Evolutionary conservation across 2,329 filamentous ascomycete genomes (phyloP).

Genomic region (Uncinocarpus reesii): DNA sequence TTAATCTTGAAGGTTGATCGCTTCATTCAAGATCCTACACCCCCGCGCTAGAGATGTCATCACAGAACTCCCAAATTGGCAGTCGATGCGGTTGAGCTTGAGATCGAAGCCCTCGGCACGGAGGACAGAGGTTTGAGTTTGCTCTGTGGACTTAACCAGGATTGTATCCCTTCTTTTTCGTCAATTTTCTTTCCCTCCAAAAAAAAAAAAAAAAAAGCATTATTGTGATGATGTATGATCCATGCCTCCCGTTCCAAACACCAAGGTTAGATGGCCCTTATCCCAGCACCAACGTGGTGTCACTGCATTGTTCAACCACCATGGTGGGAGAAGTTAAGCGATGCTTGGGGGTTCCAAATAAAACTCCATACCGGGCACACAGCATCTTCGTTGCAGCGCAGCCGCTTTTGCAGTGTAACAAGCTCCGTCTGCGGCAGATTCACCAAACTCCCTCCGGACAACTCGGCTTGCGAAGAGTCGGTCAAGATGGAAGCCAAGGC

Average conservation of each 20-base stretch:
- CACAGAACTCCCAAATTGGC: too few species aligned
- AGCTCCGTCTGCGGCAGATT: neutral
- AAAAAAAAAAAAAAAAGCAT: too few species aligned
- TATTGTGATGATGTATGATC: too few species aligned
- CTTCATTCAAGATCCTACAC: neutral
- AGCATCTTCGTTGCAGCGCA: constrained; percentile 3
- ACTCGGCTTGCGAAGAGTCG: neutral
- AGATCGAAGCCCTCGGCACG: too few species aligned
- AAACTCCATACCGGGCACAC: neutral
- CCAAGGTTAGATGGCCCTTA: neutral
- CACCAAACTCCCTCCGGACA: neutral
- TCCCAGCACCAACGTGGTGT: constrained; percentile 10
- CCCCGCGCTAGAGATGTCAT: neutral
- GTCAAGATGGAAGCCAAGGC: neutral
- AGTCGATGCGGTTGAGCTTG: too few species aligned
- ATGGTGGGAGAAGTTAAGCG: constrained; percentile 11
- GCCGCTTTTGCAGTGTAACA: constrained; percentile 1
- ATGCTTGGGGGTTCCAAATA: too few species aligned
- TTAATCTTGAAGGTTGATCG: neutral
- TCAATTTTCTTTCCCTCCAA: too few species aligned
- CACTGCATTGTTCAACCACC: constrained; percentile 10
- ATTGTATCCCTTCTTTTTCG: too few species aligned
- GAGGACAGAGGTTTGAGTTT: too few species aligned
- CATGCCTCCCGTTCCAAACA: neutral
- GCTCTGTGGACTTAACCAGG: too few species aligned